Percentiles rank a stretch among this genome's conserved stretches.
phyloP scores from a whole-genome alignment of 768 basidiomycete species.

The Cubamyces lactineus region DNA sequence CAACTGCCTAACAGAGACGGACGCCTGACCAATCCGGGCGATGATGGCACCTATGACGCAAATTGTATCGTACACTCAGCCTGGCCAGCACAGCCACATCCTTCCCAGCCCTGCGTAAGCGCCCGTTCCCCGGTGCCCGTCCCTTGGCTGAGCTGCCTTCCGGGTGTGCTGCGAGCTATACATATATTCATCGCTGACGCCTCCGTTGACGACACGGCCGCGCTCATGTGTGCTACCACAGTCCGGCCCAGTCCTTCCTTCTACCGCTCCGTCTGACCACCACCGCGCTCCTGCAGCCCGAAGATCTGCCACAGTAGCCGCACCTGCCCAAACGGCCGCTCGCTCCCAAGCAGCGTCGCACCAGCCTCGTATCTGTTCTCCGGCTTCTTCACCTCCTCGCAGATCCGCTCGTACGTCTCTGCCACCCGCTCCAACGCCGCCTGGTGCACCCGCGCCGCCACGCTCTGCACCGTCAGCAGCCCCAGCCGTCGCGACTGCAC shows the following conservation, averaged over 20 bases:
- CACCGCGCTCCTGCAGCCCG: conserved; percentile 57
- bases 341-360: conserved; percentile 78
- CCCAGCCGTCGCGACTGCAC: conserved; percentile 80
- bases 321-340: conserved; percentile 82
- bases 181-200: neutral
- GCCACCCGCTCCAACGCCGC: conserved; percentile 71
- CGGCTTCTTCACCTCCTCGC: conserved; percentile 73
- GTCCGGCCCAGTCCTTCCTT: neutral
- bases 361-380: conserved; percentile 92
- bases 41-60: conserved; percentile 22
- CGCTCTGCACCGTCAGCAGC: conserved; percentile 65
- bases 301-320: conserved; percentile 77
- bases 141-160: neutral
- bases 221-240: neutral
- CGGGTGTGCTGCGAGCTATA: neutral
- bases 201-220: neutral
- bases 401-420: conserved; percentile 69
- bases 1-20: neutral
- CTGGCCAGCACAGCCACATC: conserved; percentile 22
- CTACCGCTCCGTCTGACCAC: neutral
- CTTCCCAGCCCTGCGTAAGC: neutral
- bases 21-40: neutral
- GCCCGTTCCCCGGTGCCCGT: too few species aligned
- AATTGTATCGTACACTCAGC: conserved; percentile 1
- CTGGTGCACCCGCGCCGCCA: conserved; percentile 75